These are phyloP conservation scores for Dentipellis fragilis DNA, from an alignment of 768 basidiomycete genomes.

Conservation along the genomic window DNA sequence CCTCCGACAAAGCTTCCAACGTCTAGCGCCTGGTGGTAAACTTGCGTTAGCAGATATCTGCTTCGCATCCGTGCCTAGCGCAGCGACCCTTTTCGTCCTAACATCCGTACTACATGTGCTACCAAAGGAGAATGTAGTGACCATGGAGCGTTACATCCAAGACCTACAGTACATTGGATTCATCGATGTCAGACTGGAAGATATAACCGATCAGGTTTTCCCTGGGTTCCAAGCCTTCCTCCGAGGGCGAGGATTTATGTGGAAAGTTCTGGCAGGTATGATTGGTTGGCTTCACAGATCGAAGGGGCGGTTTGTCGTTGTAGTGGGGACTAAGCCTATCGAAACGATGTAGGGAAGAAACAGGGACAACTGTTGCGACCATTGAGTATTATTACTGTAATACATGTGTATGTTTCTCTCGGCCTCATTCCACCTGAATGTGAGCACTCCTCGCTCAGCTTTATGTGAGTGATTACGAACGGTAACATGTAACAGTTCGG, in stretches of 20 bases:
- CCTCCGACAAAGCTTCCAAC: constrained; percentile 36
- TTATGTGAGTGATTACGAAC: too few relatives aligned
- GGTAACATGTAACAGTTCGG: too few relatives aligned
- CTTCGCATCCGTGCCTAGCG: constrained; percentile 23
- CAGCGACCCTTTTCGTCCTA: constrained; percentile 19
- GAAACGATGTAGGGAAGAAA: too few relatives aligned
- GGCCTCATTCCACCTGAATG: too few relatives aligned
- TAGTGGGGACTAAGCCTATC: constrained; percentile 16
- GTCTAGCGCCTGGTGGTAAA: constrained; percentile 38
- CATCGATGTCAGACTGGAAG: constrained; percentile 40
- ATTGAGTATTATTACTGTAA: too few relatives aligned
- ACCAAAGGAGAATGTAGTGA: constrained; percentile 40
- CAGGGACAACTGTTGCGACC: too few relatives aligned
- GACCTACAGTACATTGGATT: constrained; percentile 42
- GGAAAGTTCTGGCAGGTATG: constrained; percentile 32
- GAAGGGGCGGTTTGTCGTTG: constrained; percentile 42
- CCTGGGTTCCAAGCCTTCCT: constrained; percentile 46
- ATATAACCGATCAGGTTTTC: constrained; percentile 48
- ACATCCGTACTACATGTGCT: constrained; percentile 26
- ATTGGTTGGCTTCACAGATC: constrained; percentile 26
- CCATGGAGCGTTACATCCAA: constrained; percentile 32
- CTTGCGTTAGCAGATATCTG: constrained; percentile 57
- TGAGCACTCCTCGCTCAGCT: too few relatives aligned
- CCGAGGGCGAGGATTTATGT: constrained; percentile 28
- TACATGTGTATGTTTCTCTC: too few relatives aligned